phyloP scores from a whole-genome alignment of 805 yeast species.

The Pichia cabralensis region DNA sequence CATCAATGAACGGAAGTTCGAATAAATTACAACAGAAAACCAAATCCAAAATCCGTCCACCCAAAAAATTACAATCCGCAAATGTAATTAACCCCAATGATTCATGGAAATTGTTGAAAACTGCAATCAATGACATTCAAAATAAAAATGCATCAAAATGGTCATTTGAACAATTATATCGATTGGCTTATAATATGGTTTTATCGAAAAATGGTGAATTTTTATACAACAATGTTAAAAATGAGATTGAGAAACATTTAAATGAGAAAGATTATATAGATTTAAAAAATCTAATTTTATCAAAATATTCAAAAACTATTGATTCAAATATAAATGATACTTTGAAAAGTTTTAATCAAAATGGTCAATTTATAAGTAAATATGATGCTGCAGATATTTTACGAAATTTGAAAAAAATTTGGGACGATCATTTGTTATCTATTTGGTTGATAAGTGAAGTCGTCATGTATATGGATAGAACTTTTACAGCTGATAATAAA shows the following conservation, averaged over 20 bases:
- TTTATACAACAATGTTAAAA: constrained; percentile 52
- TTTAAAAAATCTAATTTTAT: no score
- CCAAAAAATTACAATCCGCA: constrained; percentile 34
- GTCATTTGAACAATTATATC: constrained; percentile 74
- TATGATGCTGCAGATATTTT: constrained; percentile 19
- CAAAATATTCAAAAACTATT: no score
- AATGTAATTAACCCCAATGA: constrained; percentile 43
- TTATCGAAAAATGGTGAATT: constrained; percentile 56
- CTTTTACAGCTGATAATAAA: constrained; percentile 61
- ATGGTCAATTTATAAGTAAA: background rate
- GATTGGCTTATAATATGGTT: constrained; percentile 70
- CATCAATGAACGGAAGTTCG: no score
- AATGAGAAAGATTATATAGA: no score
- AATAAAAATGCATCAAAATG: constrained; percentile 60
- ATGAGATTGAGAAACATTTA: constrained; percentile 39
- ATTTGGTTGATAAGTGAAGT: constrained; percentile 79
- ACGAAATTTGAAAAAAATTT: constrained; percentile 31
- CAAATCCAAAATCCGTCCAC: constrained; percentile 57
- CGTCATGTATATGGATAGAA: constrained; percentile 78
- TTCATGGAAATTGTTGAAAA: constrained; percentile 54
- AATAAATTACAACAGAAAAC: constrained; percentile 23
- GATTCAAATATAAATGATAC: constrained; percentile 15
- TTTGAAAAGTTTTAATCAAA: background rate
- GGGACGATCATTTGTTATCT: constrained; percentile 65
- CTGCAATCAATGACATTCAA: constrained; percentile 66